Conservation (phyloP, 306 rosid species). For the Casuarina cunninghamiana region DNA sequence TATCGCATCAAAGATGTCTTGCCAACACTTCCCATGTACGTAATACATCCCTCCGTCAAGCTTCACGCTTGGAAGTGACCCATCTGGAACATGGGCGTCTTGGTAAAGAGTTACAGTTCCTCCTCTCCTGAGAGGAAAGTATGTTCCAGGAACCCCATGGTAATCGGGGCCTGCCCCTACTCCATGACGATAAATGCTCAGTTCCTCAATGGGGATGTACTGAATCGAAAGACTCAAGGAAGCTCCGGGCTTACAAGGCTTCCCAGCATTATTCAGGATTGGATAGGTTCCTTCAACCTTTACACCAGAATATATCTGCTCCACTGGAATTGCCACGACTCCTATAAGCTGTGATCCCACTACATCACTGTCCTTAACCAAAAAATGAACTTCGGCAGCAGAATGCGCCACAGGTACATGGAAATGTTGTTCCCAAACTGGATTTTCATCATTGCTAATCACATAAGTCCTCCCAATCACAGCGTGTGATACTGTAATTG, state of each 20-base stretch:
- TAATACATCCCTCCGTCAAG: slow-evolving; percentile 66
- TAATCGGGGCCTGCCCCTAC: slow-evolving; percentile 92
- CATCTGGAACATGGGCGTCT: slow-evolving; percentile 92
- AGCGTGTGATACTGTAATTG: slow-evolving; percentile 68
- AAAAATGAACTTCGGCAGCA: slow-evolving; percentile 80
- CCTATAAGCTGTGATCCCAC: slow-evolving; percentile 93
- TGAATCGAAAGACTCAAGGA: slow-evolving; percentile 72
- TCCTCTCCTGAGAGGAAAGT: slow-evolving; percentile 90
- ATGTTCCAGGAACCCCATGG: slow-evolving; percentile 86
- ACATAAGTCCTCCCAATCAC: slow-evolving; percentile 93
- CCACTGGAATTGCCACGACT: slow-evolving; percentile 72
- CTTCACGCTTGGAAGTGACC: slow-evolving; percentile 61
- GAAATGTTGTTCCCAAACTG: slow-evolving; percentile 88
- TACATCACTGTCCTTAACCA: slow-evolving; percentile 91
- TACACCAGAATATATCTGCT: slow-evolving; percentile 64
- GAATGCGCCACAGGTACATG: slow-evolving; percentile 84
- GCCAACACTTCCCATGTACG: slow-evolving; percentile 88
- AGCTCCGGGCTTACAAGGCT: slow-evolving; percentile 85
- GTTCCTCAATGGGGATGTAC: slow-evolving; percentile 70
- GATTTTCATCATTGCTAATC: slow-evolving; percentile 83
- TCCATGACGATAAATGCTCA: slow-evolving; percentile 67
- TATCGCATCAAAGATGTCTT: slow-evolving; percentile 75
- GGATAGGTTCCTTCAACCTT: slow-evolving; percentile 75
- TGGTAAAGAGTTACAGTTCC: slow-evolving; percentile 86
- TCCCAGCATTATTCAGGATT: slow-evolving; percentile 64